A percentile compares a stretch with the other conserved stretches of the same genome.
These are phyloP conservation scores for Camelina laxa DNA, from an alignment of 345 rosid genomes.

Conservation along the genomic window DNA sequence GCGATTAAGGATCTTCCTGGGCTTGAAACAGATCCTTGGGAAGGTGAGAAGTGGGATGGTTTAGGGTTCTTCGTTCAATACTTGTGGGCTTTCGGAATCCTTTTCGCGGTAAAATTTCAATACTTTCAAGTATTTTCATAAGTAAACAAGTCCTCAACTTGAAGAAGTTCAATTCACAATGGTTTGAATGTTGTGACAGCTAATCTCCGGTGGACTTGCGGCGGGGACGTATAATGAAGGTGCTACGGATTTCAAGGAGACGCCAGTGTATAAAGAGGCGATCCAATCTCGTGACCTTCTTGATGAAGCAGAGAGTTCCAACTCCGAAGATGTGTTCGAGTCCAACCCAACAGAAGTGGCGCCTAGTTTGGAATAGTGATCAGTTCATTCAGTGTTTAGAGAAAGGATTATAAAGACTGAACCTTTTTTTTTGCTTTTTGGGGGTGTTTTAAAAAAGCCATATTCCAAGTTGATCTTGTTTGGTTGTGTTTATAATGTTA, in stretches of 20 bases:
- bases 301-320: conserved; percentile 74
- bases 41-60: conserved; percentile 83
- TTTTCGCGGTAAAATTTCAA: conserved; percentile 63
- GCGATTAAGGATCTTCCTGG: conserved; percentile 69
- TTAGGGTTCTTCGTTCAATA: conserved; percentile 85
- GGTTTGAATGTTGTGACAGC: conserved; percentile 47
- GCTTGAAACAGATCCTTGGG: conserved; percentile 69
- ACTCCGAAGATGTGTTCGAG: conserved; percentile 84
- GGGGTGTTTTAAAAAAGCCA: conserved; percentile 7
- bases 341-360: conserved; percentile 99
- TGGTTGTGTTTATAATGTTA: conserved; percentile 39
- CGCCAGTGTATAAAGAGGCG: conserved; percentile 84
- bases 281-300: conserved; percentile 70
- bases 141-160: not conserved
- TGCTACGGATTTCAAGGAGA: conserved; percentile 88
- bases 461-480: conserved; percentile 18
- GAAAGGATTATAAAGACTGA: not conserved
- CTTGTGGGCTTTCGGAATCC: conserved; percentile 87
- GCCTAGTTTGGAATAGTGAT: conserved; percentile 78
- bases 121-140: not conserved
- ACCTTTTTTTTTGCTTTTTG: conserved; percentile 17
- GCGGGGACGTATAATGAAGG: conserved; percentile 87
- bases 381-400: conserved; percentile 32
- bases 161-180: not conserved
- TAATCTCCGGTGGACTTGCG: conserved; percentile 83